Evolutionary conservation across 2,329 filamentous ascomycete species (phyloP).

Genomic region (Thermochaetoides dissita): DNA sequence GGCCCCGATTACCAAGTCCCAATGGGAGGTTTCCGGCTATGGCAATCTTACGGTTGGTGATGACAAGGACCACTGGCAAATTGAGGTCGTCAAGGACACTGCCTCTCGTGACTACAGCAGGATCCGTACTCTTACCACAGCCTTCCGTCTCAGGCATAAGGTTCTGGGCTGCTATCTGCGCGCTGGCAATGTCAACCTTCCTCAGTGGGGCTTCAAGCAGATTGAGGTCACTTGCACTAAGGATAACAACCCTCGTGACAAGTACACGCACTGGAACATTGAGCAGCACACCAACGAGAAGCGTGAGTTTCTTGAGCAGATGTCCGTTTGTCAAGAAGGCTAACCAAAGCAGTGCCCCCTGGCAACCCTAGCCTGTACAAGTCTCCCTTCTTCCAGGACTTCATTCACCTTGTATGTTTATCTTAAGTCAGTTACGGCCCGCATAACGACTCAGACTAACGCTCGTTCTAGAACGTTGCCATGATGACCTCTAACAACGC

Average conservation of each 20-base stretch:
- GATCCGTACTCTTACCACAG: constrained; percentile 81
- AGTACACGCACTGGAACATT: constrained; percentile 98
- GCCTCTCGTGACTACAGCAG: constrained; percentile 72
- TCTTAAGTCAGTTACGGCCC: too few relatives aligned
- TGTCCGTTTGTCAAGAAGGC: constrained; percentile 9
- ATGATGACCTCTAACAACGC: constrained; percentile 99
- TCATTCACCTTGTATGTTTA: constrained; percentile 51
- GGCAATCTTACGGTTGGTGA: constrained; percentile 92
- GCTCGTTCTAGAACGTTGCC: constrained; percentile 58
- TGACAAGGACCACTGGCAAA: constrained; percentile 91
- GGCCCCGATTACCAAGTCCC: constrained; percentile 76
- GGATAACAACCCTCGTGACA: constrained; percentile 79
- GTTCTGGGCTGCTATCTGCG: constrained; percentile 83
- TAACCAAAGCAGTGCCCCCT: constrained; percentile 53
- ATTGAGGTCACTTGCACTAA: constrained; percentile 95
- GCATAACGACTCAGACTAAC: constrained; percentile 1
- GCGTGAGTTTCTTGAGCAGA: constrained; percentile 37
- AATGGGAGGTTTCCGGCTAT: constrained; percentile 89
- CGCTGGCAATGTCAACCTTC: constrained; percentile 88
- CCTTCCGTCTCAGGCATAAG: constrained; percentile 75
- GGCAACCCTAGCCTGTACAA: constrained; percentile 85
- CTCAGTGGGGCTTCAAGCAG: constrained; percentile 99
- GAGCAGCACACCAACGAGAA: constrained; percentile 90
- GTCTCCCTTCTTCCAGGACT: constrained; percentile 94
- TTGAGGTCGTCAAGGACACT: constrained; percentile 85